Percentiles rank a stretch among this genome's conserved stretches.
These are phyloP conservation scores for Aureobasidium sp. DNA, from an alignment of 2,329 filamentous ascomycete species.

Conservation along the genomic window DNA sequence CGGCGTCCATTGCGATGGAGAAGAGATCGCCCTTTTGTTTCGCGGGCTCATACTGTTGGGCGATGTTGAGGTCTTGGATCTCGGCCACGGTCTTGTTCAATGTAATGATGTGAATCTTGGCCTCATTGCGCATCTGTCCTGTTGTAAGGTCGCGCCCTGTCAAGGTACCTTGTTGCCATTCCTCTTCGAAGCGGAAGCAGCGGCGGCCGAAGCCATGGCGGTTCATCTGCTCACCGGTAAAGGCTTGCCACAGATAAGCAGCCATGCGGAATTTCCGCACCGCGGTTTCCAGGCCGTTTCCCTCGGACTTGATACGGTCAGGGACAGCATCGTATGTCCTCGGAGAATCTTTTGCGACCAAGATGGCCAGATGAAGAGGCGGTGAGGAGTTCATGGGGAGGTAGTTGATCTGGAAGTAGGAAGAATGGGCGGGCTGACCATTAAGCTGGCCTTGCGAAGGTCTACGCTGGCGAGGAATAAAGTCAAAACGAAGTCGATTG, in stretches of 20 bases:
- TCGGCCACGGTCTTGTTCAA: conserved; percentile 78
- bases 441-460: conserved; percentile 50
- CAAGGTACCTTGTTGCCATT: conserved; percentile 80
- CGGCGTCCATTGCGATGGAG: conserved; percentile 67
- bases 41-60: conserved; percentile 68
- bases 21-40: conserved; percentile 68
- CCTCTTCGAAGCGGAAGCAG: conserved; percentile 86
- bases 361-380: conserved; percentile 80
- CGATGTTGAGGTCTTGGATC: conserved; percentile 67
- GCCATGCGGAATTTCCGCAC: conserved; percentile 90
- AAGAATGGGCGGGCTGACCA: conserved; percentile 67
- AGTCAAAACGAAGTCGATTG: conserved; percentile 83
- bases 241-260: conserved; percentile 94
- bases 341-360: conserved; percentile 81
- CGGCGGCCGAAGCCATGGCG: conserved; percentile 79
- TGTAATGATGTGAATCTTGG: conserved; percentile 79
- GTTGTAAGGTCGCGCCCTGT: conserved; percentile 66
- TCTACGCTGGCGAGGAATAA: conserved; percentile 33
- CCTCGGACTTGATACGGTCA: conserved; percentile 67
- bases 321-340: conserved; percentile 78
- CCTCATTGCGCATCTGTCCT: conserved; percentile 78
- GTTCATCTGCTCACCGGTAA: conserved; percentile 94
- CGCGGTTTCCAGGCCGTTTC: conserved; percentile 72
- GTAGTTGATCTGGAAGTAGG: conserved; percentile 79
- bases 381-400: conserved; percentile 70